Percentiles rank a stretch among this genome's conserved stretches.
Evolutionary conservation across 2,329 filamentous ascomycete genomes (phyloP).

Genomic region (Cytospora leucostoma): DNA sequence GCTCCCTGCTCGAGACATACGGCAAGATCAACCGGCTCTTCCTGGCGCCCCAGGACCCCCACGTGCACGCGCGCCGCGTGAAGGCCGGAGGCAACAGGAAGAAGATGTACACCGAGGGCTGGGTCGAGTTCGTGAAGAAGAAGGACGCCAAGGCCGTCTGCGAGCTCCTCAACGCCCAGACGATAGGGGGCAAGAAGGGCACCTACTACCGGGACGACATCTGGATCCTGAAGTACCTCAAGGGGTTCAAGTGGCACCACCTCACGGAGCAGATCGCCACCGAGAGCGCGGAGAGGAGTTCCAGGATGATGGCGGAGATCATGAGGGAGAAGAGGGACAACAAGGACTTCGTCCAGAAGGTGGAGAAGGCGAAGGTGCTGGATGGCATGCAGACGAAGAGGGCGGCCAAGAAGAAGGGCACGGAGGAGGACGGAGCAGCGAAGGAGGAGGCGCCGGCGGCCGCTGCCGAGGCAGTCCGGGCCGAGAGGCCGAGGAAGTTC

Average conservation of each 20-base stretch:
- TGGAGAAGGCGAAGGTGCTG: slow-evolving; percentile 78
- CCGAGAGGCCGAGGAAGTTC: slow-evolving; percentile 56
- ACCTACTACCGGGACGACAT: slow-evolving; percentile 83
- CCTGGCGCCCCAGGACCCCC: slow-evolving; percentile 73
- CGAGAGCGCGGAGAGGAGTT: slow-evolving; percentile 78
- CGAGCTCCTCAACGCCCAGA: slow-evolving; percentile 74
- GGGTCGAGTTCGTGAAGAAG: slow-evolving; percentile 81
- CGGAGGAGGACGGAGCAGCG: slow-evolving; percentile 36
- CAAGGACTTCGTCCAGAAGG: slow-evolving; percentile 76
- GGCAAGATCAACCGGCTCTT: slow-evolving; percentile 78
- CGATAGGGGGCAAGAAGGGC: slow-evolving; percentile 81
- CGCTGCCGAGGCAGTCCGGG: slow-evolving; percentile 6
- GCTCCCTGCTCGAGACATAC: slow-evolving; percentile 73
- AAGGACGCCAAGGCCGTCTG: slow-evolving; percentile 75
- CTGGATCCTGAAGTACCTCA: slow-evolving; percentile 81
- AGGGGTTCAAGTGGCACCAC: slow-evolving; percentile 80
- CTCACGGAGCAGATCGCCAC: slow-evolving; percentile 76
- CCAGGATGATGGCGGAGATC: slow-evolving; percentile 77
- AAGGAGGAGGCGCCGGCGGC: slow-evolving; percentile 31
- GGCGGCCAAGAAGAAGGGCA: slow-evolving; percentile 46
- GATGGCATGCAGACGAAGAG: slow-evolving; percentile 69
- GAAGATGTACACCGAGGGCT: slow-evolving; percentile 78
- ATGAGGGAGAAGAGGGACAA: slow-evolving; percentile 75
- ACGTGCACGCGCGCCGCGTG: slow-evolving; percentile 66
- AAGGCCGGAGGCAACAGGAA: slow-evolving; percentile 80